Percentiles rank a stretch among this genome's conserved stretches.
Evolutionary conservation across 164 flowering plant species (phyloP).

Genomic region (Vitis riparia): DNA sequence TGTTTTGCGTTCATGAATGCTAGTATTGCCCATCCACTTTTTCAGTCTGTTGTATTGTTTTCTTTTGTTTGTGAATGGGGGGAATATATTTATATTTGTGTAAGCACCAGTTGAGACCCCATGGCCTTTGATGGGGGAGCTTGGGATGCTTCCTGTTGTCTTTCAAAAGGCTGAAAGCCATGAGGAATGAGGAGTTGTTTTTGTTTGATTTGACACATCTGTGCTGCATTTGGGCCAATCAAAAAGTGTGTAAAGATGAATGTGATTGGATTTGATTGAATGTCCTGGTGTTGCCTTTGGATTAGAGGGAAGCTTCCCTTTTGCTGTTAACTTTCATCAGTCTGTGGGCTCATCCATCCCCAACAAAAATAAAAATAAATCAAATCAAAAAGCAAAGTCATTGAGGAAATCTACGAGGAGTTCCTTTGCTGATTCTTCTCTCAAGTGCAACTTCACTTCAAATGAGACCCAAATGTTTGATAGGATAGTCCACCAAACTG

Average conservation of each 20-base stretch:
- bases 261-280: conserved; percentile 36
- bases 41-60: conserved; percentile 16
- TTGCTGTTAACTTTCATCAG: conserved; percentile 9
- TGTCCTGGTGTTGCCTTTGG: conserved; percentile 16
- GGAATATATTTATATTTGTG: neutral
- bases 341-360: conserved; percentile 5
- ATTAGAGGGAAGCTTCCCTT: conserved; percentile 16
- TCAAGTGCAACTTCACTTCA: too few relatives aligned
- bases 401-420: neutral
- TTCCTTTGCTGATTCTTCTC: neutral
- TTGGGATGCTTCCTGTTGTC: conserved; percentile 40
- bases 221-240: conserved; percentile 42
- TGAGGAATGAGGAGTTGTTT: conserved; percentile 27
- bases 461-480: too few relatives aligned
- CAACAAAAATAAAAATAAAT: too few relatives aligned
- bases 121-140: conserved; percentile 28
- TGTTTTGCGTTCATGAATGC: conserved; percentile 16
- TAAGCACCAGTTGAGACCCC: conserved; percentile 13
- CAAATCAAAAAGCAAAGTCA: neutral
- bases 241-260: conserved; percentile 28
- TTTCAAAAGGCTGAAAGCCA: conserved; percentile 45
- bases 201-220: conserved; percentile 42
- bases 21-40: conserved; percentile 15
- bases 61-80: conserved; percentile 8
- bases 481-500: too few relatives aligned